Evolutionary conservation across 2,329 filamentous ascomycete genomes (phyloP), one percentile per base, ranked within the genome.

Genomic region (Stemphylium lycopersici): DNA sequence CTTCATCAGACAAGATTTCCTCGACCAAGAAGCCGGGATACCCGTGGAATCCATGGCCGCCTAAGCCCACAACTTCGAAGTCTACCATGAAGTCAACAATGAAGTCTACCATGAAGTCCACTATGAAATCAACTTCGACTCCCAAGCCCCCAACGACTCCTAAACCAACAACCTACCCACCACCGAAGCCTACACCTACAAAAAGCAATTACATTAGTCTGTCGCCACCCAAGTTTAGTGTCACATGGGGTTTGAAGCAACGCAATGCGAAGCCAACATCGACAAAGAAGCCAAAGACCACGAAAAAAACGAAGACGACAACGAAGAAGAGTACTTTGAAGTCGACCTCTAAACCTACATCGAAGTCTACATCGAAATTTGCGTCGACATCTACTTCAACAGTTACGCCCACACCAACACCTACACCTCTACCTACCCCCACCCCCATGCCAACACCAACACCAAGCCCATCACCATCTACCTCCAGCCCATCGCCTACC

Each of bases 1-100:
- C 32, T 10, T 47, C 48, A 20, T 47, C 42, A 2, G 29, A 18
- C 18, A 47, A 42, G 22, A 20, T 39, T 10, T 52, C 48, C 3
- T 58, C 58, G 13, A 61, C 55, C 37, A 63, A 56, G 42, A 56
- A 62, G 16, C 57, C 57, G 8, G 31, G 41, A 33, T 44, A 56
- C 12, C 48, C 53, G n/a, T 59, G 59, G 46, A 39, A 44, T 20
- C 44, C 59, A 16, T 45, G 48, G 58, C 46, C 51, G 33, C 49
- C 57, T n/a, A 57, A 46, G 12, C 46, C 59, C 16, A 56, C 55
- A 5, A 53, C 44, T n/a, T n/a, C 40, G 1, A 51, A 46, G 16
- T 37, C 48, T 10, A 48, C 41, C 3, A 44, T 38, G 16, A 55
- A 48, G 41, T 24, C 46, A 40, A 33, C 26, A 2, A 29, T 29